Evolutionary conservation across 176 grass and related monocot species (phyloP), one percentile per base, ranked within the genome.

Genomic region (Cenchrus purpureus): DNA sequence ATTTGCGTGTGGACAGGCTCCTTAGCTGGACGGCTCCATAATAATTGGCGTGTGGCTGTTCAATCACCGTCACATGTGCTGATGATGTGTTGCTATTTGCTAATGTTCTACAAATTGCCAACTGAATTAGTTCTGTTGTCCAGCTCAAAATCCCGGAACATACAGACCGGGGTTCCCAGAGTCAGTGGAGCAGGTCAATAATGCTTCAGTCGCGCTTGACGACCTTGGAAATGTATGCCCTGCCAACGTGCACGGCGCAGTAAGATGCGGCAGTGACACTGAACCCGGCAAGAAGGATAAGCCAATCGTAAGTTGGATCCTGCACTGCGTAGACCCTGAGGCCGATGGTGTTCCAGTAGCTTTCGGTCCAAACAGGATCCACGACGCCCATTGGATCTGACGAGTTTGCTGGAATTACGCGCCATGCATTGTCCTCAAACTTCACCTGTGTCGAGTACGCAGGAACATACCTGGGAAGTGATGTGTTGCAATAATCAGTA

Each of bases 341-440:
- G 12, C 88, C 82, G 62, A 99, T 91, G 42, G 93, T 95, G 53
- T 94, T 92, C 97, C 97, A 99, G 91, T 32, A 99, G 84, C 97
- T 99, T 85, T 99, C 91, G 1, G 97, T 96, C 93, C 93, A 99
- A 7, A 96, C 59, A n/a, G 97, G 91, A 74, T 99, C 97, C 15
- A 83, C 86, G 1, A 73, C 83, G 42, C 86, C 87, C 90, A 89
- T 85, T 22, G 86, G 82, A 82, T 99, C 97, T 15, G 88, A 91
- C 0, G 79, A 87, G 85, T 91, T 92, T 6, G 70, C 84, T 63
- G 91, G 91, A 68, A 92, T 67, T 55, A 99, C 71, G 73, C 79
- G 88, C 97, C 97, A 99, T 45, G 59, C 51, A 34, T 89, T 91
- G 69, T 88, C 85, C 75, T 92, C 88, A 44, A 86, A 89, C 66